Conservation (phyloP, 2,329 filamentous ascomycete species). For the Dactylellina cionopaga region DNA sequence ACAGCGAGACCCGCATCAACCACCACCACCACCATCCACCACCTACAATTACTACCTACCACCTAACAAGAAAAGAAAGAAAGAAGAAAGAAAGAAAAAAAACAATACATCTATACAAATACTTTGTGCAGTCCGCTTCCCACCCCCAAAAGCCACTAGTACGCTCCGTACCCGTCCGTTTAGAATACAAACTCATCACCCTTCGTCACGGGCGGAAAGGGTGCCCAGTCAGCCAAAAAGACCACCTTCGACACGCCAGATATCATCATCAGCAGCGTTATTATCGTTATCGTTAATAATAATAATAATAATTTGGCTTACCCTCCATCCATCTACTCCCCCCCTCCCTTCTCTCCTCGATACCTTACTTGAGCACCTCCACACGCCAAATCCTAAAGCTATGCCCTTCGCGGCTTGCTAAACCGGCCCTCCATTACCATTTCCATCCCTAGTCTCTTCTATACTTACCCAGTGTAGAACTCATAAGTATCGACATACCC, state of each 20-base stretch:
- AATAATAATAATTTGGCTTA: too few relatives aligned
- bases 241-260: slow-evolving; percentile 24
- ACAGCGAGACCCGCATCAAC: background rate
- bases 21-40: background rate
- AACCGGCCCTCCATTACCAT: slow-evolving; percentile 37
- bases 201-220: slow-evolving; percentile 1
- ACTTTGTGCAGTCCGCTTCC: background rate
- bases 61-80: background rate
- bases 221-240: too few relatives aligned
- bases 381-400: slow-evolving; percentile 36
- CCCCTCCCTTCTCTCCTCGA: background rate
- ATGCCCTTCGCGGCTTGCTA: slow-evolving; percentile 49
- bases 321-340: background rate
- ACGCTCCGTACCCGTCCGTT: slow-evolving; percentile 2
- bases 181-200: background rate
- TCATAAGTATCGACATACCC: slow-evolving; percentile 47
- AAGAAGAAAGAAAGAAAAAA: background rate
- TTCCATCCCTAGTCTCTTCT: slow-evolving; percentile 28
- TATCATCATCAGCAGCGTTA: background rate
- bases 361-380: slow-evolving; percentile 18
- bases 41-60: background rate
- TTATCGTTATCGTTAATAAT: background rate
- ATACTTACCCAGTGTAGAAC: slow-evolving; percentile 40
- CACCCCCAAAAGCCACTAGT: background rate
- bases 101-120: slow-evolving; percentile 18